Percentiles rank a stretch among this genome's conserved stretches.
Evolutionary conservation across 257 asterid species (phyloP).

Genomic region (Forsythia suspensa): DNA sequence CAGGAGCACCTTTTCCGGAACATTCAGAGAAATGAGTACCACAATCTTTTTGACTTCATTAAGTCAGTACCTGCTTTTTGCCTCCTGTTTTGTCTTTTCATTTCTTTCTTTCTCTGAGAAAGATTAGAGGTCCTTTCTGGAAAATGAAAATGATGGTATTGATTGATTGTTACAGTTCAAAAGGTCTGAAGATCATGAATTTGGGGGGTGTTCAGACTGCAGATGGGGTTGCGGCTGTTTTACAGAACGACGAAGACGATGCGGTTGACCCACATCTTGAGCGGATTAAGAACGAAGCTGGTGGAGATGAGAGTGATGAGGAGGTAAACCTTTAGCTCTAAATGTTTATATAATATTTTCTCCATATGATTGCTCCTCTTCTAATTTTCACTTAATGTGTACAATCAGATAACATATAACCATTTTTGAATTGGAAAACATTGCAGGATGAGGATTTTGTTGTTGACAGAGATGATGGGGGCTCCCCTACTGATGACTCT

Average conservation of each 20-base stretch:
- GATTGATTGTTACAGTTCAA: constrained; percentile 50
- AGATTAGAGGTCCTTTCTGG: constrained; percentile 9
- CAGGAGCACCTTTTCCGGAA: constrained; percentile 98
- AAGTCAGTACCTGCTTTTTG: constrained; percentile 43
- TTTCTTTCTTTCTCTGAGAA: background rate
- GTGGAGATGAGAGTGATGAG: constrained; percentile 77
- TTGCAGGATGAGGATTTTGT: constrained; percentile 86
- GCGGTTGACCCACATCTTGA: constrained; percentile 89
- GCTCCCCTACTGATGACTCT: constrained; percentile 97
- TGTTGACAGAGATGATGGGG: constrained; percentile 71
- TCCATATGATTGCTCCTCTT: background rate
- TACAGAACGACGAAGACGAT: constrained; percentile 61
- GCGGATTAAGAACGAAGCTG: constrained; percentile 75
- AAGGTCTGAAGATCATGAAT: constrained; percentile 82
- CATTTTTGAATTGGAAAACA: background rate
- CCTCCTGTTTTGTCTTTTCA: background rate
- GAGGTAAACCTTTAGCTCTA: constrained; percentile 39
- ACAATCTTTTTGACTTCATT: constrained; percentile 68
- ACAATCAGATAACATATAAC: no score
- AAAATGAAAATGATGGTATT: constrained; percentile 12
- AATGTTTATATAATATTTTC: background rate
- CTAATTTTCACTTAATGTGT: background rate
- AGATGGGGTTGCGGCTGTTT: constrained; percentile 64
- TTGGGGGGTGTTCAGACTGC: constrained; percentile 43
- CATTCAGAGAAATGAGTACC: constrained; percentile 91